These are phyloP conservation scores for Fraxinus cuspidata DNA, from an alignment of 257 asterid genomes.

Conservation along the genomic window DNA sequence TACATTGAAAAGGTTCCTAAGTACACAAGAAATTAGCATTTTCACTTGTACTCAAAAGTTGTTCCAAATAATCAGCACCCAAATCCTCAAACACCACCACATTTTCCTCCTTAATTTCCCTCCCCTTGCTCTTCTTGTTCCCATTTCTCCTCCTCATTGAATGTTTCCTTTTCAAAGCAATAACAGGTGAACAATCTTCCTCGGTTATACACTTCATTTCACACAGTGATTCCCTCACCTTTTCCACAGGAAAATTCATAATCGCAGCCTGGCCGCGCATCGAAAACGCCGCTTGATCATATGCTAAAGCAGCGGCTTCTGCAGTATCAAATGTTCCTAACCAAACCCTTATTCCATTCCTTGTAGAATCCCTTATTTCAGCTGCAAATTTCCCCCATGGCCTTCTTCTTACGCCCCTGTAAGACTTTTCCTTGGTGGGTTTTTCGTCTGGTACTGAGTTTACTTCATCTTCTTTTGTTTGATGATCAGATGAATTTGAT, in stretches of 20 bases:
- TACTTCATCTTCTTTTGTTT: conserved; percentile 37
- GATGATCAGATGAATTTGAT: conserved; percentile 32
- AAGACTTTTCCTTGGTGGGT: conserved; percentile 36
- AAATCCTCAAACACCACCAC: conserved; percentile 49
- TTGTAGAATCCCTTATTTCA: conserved; percentile 55
- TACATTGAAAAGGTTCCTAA: background rate
- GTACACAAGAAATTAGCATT: background rate
- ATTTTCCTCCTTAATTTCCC: conserved; percentile 37
- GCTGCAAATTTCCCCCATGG: conserved; percentile 65
- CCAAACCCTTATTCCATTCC: conserved; percentile 52
- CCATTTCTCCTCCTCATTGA: conserved; percentile 38
- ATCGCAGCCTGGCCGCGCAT: conserved; percentile 45
- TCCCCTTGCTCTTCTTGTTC: conserved; percentile 4
- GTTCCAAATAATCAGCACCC: conserved; percentile 49
- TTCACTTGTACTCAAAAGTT: conserved; percentile 39
- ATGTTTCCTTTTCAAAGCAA: conserved; percentile 50
- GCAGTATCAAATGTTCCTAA: conserved; percentile 57
- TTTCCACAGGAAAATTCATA: conserved; percentile 47
- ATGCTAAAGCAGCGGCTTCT: conserved; percentile 55
- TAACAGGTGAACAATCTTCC: conserved; percentile 42
- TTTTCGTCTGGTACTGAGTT: conserved; percentile 21
- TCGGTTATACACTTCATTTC: conserved; percentile 34
- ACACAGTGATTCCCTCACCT: conserved; percentile 38
- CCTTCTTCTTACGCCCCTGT: conserved; percentile 46
- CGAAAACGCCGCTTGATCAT: conserved; percentile 54